Conservation (phyloP, 495 filamentous ascomycete genomes). For the Penicillium simplicissimum region DNA sequence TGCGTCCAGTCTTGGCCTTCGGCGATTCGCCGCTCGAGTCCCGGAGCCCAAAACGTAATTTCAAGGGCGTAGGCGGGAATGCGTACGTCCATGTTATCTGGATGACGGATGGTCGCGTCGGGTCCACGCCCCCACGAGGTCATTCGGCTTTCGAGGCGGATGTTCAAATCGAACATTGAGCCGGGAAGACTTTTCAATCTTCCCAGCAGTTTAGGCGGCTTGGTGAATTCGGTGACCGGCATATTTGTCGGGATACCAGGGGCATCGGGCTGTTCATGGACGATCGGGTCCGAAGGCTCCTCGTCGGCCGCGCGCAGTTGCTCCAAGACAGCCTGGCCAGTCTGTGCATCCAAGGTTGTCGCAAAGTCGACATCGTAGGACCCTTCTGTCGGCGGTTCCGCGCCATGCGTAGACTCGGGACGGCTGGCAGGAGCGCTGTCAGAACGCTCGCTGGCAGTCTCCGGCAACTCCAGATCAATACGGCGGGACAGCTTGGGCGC, state of each 20-base stretch:
- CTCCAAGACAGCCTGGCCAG: constrained; percentile 39
- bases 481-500: constrained; percentile 36
- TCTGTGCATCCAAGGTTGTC: constrained; percentile 45
- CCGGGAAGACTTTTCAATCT: constrained; percentile 45
- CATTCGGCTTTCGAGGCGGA: constrained; percentile 63
- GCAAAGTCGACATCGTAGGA: constrained; percentile 38
- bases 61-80: constrained; percentile 82
- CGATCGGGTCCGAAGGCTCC: constrained; percentile 26
- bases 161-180: constrained; percentile 53
- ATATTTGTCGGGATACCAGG: constrained; percentile 6
- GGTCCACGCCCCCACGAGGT: constrained; percentile 73
- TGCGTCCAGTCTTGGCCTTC: constrained; percentile 59
- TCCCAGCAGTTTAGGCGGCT: constrained; percentile 45
- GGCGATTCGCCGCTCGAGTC: constrained; percentile 56
- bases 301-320: constrained; percentile 21
- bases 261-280: constrained; percentile 21
- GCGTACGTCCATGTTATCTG: constrained; percentile 57
- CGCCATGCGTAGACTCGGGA: not conserved
- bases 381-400: not conserved
- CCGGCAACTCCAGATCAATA: constrained; percentile 42
- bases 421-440: constrained; percentile 25
- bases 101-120: constrained; percentile 61
- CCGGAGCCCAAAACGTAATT: constrained; percentile 68
- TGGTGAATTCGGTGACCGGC: constrained; percentile 26
- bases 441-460: constrained; percentile 48